Evolutionary conservation across 2,329 filamentous ascomycete genomes (phyloP).

Genomic region (Graphilbum ipis-grandicollis): DNA sequence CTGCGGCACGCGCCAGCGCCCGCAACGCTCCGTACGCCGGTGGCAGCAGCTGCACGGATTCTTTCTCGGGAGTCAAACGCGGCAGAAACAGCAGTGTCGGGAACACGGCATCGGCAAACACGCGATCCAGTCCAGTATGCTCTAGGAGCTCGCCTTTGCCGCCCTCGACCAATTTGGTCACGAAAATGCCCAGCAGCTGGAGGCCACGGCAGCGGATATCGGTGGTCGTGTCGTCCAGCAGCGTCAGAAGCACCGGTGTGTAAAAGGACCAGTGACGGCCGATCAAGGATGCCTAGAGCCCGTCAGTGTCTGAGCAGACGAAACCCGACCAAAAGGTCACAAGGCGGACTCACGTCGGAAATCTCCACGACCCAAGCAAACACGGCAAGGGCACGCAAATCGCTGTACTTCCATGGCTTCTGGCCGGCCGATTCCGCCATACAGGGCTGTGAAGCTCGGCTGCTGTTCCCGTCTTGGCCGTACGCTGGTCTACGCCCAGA

Average conservation of each 20-base stretch:
- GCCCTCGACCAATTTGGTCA: conserved; percentile 31
- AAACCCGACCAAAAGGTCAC: no score
- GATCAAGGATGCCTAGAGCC: conserved; percentile 22
- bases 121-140: conserved; percentile 42
- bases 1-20: conserved; percentile 24
- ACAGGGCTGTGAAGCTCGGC: no score
- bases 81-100: conserved; percentile 65
- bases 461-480: conserved; percentile 16
- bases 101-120: conserved; percentile 53
- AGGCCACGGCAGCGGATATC: conserved; percentile 38
- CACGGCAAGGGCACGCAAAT: conserved; percentile 32
- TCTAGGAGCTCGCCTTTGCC: conserved; percentile 3
- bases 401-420: conserved; percentile 45
- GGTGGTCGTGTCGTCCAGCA: conserved; percentile 46
- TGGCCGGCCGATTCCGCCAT: conserved; percentile 21
- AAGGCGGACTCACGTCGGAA: conserved; percentile 23
- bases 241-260: conserved; percentile 50
- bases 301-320: neutral
- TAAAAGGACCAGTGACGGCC: conserved; percentile 48
- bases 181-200: conserved; percentile 31
- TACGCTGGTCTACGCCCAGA: conserved; percentile 37
- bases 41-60: conserved; percentile 47
- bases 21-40: conserved; percentile 52
- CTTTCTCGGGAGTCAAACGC: conserved; percentile 53
- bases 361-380: conserved; percentile 42